Evolutionary conservation across 2,329 filamentous ascomycete genomes (phyloP).

Genomic region (Colletotrichum coccodes): DNA sequence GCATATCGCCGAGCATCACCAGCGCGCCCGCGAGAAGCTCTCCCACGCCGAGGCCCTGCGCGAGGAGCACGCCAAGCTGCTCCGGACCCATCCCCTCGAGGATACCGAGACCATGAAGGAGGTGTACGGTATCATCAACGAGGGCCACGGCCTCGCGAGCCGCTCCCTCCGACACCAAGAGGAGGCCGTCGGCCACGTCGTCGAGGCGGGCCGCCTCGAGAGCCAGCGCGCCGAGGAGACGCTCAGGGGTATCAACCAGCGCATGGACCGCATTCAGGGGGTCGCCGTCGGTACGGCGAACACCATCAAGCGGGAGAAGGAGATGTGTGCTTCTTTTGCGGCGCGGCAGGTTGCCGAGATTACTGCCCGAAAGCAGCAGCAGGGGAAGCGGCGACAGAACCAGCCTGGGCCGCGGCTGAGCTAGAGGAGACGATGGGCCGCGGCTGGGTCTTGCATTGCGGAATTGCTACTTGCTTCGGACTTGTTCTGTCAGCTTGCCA

Average conservation of each 20-base stretch:
- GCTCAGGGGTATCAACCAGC: not conserved
- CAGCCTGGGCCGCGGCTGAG: not conserved
- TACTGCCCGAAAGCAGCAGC: not conserved
- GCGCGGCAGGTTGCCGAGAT: not conserved
- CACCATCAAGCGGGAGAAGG: not conserved
- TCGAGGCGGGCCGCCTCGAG: not conserved
- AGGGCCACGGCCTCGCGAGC: not conserved
- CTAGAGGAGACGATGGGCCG: not conserved
- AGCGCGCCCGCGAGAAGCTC: conserved; percentile 9
- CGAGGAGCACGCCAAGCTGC: not conserved
- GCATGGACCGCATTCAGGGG: not conserved
- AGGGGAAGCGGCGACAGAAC: no score
- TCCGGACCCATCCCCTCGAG: not conserved
- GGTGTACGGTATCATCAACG: not conserved
- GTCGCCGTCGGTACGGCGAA: not conserved
- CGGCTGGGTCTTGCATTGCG: not conserved
- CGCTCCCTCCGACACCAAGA: not conserved
- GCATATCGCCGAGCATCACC: not conserved
- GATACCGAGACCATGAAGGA: not conserved
- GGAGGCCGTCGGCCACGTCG: not conserved
- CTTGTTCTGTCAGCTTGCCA: not conserved
- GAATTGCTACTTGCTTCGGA: not conserved
- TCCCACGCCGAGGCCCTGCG: conserved; percentile 6
- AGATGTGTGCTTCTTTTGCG: not conserved
- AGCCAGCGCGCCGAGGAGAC: not conserved